Conservation (phyloP, 1,284 basidiomycete genomes). For the Malassezia brasiliensis region DNA sequence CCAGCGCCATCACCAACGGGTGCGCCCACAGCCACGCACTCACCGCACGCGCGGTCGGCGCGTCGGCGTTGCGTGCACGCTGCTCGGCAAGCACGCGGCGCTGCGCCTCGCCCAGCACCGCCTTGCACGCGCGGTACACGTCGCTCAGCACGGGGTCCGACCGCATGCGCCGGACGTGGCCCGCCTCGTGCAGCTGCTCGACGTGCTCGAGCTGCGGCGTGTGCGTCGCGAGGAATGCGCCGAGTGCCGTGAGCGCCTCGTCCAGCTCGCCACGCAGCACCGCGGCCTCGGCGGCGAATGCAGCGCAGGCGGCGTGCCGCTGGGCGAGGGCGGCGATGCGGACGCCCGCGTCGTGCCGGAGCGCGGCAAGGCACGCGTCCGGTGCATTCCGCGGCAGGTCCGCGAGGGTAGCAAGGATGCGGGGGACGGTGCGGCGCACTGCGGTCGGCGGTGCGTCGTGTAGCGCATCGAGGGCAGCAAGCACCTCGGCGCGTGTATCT, state of each 20-base stretch:
- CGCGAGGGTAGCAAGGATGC: neutral
- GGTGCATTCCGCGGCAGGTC: neutral
- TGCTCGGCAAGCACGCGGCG: neutral
- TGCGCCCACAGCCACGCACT: conserved; percentile 4
- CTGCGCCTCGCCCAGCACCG: neutral
- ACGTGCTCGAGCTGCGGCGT: neutral
- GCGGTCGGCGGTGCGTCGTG: neutral
- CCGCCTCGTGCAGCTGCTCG: neutral
- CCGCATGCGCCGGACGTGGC: neutral
- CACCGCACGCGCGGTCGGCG: neutral
- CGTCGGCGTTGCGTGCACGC: neutral
- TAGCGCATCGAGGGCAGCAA: neutral
- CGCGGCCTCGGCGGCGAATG: neutral
- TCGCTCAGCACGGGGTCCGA: neutral
- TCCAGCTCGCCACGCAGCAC: neutral
- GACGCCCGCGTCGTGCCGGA: neutral
- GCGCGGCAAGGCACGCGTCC: neutral
- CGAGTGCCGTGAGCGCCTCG: neutral
- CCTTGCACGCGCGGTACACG: neutral
- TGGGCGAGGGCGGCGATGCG: neutral
- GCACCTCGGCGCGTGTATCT: too few relatives aligned
- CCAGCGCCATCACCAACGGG: conserved; percentile 10
- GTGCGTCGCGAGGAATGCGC: neutral
- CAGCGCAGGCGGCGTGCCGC: neutral
- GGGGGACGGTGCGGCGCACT: neutral